These are phyloP conservation scores for Boletellus sp. DNA, from an alignment of 768 basidiomycete genomes.

Conservation along the genomic window DNA sequence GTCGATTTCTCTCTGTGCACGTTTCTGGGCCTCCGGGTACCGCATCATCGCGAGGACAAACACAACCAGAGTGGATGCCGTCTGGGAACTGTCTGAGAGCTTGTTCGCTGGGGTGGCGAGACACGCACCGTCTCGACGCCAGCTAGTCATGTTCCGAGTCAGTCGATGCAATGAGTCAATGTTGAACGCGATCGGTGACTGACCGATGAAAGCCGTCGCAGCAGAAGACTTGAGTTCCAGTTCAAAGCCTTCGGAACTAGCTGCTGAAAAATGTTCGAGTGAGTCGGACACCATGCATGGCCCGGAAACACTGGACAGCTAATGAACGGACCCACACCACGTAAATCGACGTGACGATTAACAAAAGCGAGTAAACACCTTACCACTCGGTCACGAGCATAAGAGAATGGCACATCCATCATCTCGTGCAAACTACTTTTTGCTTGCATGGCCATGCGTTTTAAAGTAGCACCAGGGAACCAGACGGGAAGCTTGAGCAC, in stretches of 20 bases:
- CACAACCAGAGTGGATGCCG: constrained; percentile 29
- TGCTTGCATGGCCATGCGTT: constrained; percentile 28
- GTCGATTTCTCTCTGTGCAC: constrained; percentile 35
- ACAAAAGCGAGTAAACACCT: background rate
- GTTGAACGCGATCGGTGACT: background rate
- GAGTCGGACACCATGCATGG: constrained; percentile 32
- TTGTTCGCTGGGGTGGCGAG: background rate
- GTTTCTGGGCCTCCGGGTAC: constrained; percentile 33
- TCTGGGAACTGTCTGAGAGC: constrained; percentile 17
- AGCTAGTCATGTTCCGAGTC: constrained; percentile 14
- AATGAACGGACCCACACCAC: background rate
- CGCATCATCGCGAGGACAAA: constrained; percentile 35
- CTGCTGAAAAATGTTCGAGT: constrained; percentile 15
- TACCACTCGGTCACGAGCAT: constrained; percentile 27
- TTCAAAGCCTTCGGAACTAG: constrained; percentile 23
- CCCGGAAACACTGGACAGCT: constrained; percentile 22
- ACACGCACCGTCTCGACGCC: constrained; percentile 30
- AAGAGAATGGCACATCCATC: constrained; percentile 28
- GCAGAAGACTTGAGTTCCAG: constrained; percentile 29
- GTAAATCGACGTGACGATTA: background rate
- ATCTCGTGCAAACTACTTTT: constrained; percentile 27
- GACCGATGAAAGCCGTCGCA: constrained; percentile 33
- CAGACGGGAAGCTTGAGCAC: constrained; percentile 31
- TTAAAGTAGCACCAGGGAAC: constrained; percentile 36
- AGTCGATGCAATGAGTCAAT: background rate